Evolutionary conservation across 768 basidiomycete species (phyloP), one percentile per base, ranked within the genome.

Genomic region (Lentinula boryana): DNA sequence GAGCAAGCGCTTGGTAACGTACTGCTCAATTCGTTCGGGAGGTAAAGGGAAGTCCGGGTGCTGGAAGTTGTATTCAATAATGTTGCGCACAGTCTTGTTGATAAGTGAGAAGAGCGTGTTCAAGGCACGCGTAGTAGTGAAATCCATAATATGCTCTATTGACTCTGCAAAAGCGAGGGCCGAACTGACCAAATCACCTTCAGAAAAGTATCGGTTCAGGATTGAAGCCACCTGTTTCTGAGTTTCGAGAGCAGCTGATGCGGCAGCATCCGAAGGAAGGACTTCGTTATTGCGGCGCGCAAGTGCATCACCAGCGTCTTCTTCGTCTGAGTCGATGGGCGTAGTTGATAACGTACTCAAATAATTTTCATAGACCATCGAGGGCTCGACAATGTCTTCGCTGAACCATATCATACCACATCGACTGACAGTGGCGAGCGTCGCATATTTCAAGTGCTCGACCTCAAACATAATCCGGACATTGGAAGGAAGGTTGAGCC

Each of bases 391-490:
- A 52, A 97, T 87, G 64, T 98, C 95, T 61, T 98, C 95, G 70
- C 95, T 98, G 78, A 99, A 99, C 97, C 97, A 99, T 67, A 99
- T 96, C 97, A 99, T 99, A 71, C 97, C 97, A 69, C 97, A 99
- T 60, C 97, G 95, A 84, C 94, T 97, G 80, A 99, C 97, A 31
- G 97, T 99, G 15, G 97, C 97, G 58, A 91, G 86, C 3, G 97
- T 99, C 0, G 97, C 97, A 71, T 96, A 99, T 68, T 88, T 90
- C 65, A 99, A 84, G 72, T 97, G 94, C 71, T 98, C 97, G 60
- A 98, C 97, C 72, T 99, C 97, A 71, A 99, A 98, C 94, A 99
- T 96, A 72, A 99, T 95, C 58, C 97, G 89, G 23, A 99, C 95
- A 69, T 98, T 98, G 3, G 93, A 84, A 1, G 97, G 97, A 27